Evolutionary conservation across 306 rosid species (phyloP).

Genomic region (Myrica gale): DNA sequence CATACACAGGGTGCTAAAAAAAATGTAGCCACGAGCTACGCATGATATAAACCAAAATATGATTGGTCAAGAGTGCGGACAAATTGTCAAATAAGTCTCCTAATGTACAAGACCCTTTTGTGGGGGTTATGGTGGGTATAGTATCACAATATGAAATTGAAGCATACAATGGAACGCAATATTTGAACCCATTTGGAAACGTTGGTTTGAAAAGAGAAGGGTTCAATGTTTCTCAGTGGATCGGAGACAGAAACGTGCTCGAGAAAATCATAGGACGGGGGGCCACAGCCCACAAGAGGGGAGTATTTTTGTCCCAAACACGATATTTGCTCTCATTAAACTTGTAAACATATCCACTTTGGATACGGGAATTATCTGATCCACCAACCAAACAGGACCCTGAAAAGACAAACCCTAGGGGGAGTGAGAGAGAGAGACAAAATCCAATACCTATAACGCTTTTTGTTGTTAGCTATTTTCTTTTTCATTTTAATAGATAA

Average conservation of each 20-base stretch:
- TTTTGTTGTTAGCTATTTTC: not conserved
- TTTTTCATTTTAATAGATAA: slow-evolving; percentile 8
- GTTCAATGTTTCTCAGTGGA: slow-evolving; percentile 34
- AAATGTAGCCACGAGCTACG: not conserved
- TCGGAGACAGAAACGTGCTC: slow-evolving; percentile 8
- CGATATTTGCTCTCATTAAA: slow-evolving; percentile 33
- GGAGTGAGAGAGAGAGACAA: slow-evolving; percentile 12
- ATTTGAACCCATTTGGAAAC: slow-evolving; percentile 18
- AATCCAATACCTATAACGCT: slow-evolving; percentile 12
- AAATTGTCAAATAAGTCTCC: slow-evolving; percentile 18
- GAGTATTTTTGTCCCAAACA: slow-evolving; percentile 46
- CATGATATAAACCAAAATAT: not conserved
- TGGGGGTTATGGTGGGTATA: slow-evolving; percentile 34
- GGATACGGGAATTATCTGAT: slow-evolving; percentile 26
- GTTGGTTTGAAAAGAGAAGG: slow-evolving; percentile 23
- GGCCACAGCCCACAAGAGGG: slow-evolving; percentile 38
- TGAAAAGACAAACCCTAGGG: slow-evolving; percentile 46
- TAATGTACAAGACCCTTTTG: slow-evolving; percentile 19
- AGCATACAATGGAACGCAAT: slow-evolving; percentile 29
- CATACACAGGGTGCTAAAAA: too few relatives aligned
- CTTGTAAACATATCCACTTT: slow-evolving; percentile 42
- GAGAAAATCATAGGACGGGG: slow-evolving; percentile 34
- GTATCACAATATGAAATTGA: slow-evolving; percentile 22
- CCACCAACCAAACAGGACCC: slow-evolving; percentile 37
- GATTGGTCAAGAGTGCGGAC: slow-evolving; percentile 26